Evolutionary conservation across 2,329 filamentous ascomycete genomes (phyloP).

Genomic region (Neofusicoccum laricinum): DNA sequence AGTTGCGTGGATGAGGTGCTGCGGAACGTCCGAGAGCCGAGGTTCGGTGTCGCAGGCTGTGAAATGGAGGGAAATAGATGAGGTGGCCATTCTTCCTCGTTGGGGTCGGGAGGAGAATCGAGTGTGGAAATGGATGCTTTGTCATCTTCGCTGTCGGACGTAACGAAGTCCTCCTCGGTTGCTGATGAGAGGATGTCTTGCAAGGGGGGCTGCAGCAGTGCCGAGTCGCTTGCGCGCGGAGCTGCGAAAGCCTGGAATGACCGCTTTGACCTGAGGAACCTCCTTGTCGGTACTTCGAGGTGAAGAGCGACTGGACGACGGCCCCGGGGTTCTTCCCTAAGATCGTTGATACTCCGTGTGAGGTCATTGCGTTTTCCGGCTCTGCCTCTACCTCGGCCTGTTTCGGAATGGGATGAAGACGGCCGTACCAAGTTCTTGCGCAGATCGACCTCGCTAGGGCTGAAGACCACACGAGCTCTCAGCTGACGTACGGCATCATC

Average conservation of each 20-base stretch:
- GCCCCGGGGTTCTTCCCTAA: background rate
- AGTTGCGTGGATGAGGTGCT: slow-evolving; percentile 19
- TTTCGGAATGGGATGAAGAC: slow-evolving; percentile 8
- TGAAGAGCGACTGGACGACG: background rate
- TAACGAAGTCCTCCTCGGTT: slow-evolving; percentile 11
- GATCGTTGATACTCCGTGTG: slow-evolving; percentile 9
- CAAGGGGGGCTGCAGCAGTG: slow-evolving; percentile 5
- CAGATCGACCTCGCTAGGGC: slow-evolving; percentile 55
- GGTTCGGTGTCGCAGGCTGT: slow-evolving; percentile 26
- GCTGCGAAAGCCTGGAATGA: background rate
- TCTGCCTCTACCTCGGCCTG: slow-evolving; percentile 11
- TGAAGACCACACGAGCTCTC: slow-evolving; percentile 67
- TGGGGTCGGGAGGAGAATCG: slow-evolving; percentile 25
- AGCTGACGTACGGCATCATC: slow-evolving; percentile 70
- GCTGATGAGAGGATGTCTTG: slow-evolving; percentile 17
- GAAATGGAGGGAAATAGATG: slow-evolving; percentile 28
- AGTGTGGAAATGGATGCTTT: slow-evolving; percentile 10
- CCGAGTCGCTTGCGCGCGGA: slow-evolving; percentile 9
- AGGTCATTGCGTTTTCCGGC: background rate
- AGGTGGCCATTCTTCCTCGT: slow-evolving; percentile 3
- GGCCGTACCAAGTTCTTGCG: slow-evolving; percentile 27
- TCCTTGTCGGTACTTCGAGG: background rate
- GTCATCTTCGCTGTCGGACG: slow-evolving; percentile 17
- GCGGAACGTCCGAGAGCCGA: slow-evolving; percentile 18
- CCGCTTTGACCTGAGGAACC: background rate